phyloP scores from a whole-genome alignment of 768 basidiomycete species.

The Serendipita sp. region DNA sequence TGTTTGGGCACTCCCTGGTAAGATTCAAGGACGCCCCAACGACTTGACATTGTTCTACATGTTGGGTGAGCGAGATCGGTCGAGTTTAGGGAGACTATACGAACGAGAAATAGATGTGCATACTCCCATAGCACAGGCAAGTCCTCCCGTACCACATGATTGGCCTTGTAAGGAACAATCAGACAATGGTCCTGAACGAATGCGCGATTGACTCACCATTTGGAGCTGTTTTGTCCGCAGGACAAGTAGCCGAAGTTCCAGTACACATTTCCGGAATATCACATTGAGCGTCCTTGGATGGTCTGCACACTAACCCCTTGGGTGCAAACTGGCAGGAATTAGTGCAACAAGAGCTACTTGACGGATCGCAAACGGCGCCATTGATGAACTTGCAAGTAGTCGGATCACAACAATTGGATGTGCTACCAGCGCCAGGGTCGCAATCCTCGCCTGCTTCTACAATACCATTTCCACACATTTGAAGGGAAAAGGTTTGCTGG shows the following conservation, averaged over 20 bases:
- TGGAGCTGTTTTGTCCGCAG: conserved; percentile 39
- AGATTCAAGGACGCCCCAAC: conserved; percentile 61
- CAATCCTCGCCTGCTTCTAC: conserved; percentile 75
- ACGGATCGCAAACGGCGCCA: conserved; percentile 65
- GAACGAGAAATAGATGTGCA: conserved; percentile 60
- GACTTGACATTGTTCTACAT: conserved; percentile 57
- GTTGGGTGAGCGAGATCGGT: conserved; percentile 4
- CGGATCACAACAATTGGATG: conserved; percentile 58
- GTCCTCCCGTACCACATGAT: conserved; percentile 44
- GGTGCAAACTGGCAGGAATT: conserved; percentile 53
- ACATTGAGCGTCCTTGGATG: conserved; percentile 47
- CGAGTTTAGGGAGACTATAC: conserved; percentile 17
- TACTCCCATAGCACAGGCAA: conserved; percentile 60
- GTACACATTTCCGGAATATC: conserved; percentile 63
- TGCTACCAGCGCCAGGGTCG: conserved; percentile 52
- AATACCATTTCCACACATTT: conserved; percentile 76
- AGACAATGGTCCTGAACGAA: neutral
- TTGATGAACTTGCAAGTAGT: conserved; percentile 56
- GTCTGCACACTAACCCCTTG: conserved; percentile 50
- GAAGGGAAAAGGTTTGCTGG: conserved; percentile 37
- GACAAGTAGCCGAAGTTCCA: conserved; percentile 59
- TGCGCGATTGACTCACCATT: conserved; percentile 35
- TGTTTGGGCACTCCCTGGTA: conserved; percentile 46
- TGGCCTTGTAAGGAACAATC: conserved; percentile 26
- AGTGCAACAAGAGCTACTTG: conserved; percentile 63